Evolutionary conservation across 1,139 yeast genomes (phyloP).

Genomic region (Chernovozyma sophiae-reginae): DNA sequence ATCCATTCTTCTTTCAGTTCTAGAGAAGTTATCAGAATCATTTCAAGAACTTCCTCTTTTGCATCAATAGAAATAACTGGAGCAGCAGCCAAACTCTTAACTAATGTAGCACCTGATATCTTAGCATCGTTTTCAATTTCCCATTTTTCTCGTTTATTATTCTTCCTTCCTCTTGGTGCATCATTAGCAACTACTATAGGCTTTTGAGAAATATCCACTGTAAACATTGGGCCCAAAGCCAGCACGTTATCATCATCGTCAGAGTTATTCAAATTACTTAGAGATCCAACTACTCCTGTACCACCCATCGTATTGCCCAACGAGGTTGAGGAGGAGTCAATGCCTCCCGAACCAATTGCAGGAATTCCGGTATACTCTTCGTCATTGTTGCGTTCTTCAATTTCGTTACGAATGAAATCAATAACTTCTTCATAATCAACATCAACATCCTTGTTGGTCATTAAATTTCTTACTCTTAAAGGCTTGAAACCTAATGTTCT

Average conservation of each 20-base stretch:
- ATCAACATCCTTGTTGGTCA: constrained; percentile 61
- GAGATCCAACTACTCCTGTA: neutral
- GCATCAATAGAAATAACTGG: constrained; percentile 76
- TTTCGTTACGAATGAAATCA: constrained; percentile 42
- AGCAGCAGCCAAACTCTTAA: constrained; percentile 54
- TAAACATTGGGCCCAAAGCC: constrained; percentile 24
- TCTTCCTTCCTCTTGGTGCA: constrained; percentile 69
- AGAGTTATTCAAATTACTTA: constrained; percentile 14
- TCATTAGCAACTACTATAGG: constrained; percentile 63
- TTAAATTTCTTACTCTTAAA: constrained; percentile 61
- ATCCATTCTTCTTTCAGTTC: constrained; percentile 85
- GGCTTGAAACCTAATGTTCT: constrained; percentile 52
- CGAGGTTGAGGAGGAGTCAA: neutral
- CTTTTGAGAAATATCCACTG: constrained; percentile 49
- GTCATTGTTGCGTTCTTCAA: constrained; percentile 20
- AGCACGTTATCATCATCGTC: constrained; percentile 5
- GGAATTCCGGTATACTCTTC: constrained; percentile 10
- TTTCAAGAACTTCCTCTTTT: constrained; percentile 78
- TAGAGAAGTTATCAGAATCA: constrained; percentile 73
- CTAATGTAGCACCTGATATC: constrained; percentile 51
- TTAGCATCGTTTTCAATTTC: constrained; percentile 71
- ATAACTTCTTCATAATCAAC: constrained; percentile 64
- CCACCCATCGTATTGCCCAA: constrained; percentile 8
- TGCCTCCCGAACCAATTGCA: constrained; percentile 9
- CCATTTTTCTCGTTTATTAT: constrained; percentile 78